These are phyloP conservation scores for Cercospora sesami DNA, from an alignment of 2,329 filamentous ascomycete species.

Conservation along the genomic window DNA sequence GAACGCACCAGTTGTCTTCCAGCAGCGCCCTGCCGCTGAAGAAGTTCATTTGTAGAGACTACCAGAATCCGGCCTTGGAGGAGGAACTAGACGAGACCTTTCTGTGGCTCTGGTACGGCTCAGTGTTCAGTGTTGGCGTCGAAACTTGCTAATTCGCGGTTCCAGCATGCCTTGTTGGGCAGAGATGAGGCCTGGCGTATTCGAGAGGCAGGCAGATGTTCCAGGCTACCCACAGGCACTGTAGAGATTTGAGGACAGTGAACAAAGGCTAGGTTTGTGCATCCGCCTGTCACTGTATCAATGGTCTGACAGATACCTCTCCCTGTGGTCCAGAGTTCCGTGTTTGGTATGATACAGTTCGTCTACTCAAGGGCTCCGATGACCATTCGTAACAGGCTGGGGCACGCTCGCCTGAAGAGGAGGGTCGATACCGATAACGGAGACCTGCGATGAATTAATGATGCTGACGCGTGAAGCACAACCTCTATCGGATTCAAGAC, in stretches of 20 bases:
- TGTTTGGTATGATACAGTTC: background rate
- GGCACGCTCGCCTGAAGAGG: background rate
- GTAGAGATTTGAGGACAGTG: background rate
- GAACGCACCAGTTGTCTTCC: constrained; percentile 17
- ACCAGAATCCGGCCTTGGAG: constrained; percentile 24
- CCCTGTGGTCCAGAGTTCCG: background rate
- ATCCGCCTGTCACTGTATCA: background rate
- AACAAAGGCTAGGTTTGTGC: background rate
- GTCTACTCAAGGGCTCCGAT: constrained; percentile 4
- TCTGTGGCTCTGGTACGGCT: constrained; percentile 10
- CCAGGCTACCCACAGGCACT: background rate
- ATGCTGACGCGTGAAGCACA: background rate
- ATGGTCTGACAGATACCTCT: too few species aligned
- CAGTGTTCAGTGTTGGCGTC: background rate
- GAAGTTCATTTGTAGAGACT: constrained; percentile 33
- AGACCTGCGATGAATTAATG: constrained; percentile 2
- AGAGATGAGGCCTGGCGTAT: constrained; percentile 31
- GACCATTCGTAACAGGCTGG: background rate
- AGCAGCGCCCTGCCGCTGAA: constrained; percentile 25
- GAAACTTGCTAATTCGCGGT: background rate
- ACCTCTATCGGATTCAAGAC: constrained; percentile 6
- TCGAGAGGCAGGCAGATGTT: constrained; percentile 20
- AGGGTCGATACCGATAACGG: constrained; percentile 1
- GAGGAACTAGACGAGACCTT: constrained; percentile 27
- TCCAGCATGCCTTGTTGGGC: constrained; percentile 34